These are phyloP conservation scores for Kuraishia ogatae DNA, from an alignment of 805 yeast species.

Conservation along the genomic window DNA sequence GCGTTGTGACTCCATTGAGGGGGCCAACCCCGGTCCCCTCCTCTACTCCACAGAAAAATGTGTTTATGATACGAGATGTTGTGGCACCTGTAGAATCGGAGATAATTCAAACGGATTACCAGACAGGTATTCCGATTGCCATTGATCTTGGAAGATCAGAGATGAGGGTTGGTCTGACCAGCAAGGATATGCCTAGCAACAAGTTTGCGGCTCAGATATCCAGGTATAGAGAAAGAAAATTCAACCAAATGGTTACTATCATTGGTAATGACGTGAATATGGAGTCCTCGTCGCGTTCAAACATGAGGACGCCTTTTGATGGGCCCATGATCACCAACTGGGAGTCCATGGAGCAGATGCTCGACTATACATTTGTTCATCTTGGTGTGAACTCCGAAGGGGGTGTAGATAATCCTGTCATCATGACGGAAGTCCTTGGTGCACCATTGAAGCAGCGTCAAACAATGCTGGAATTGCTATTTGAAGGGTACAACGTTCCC, in stretches of 20 bases:
- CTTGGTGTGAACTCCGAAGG: slow-evolving; percentile 52
- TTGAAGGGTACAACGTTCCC: slow-evolving; percentile 76
- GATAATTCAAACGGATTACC: slow-evolving; percentile 40
- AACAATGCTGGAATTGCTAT: slow-evolving; percentile 72
- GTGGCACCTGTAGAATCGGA: slow-evolving; percentile 29
- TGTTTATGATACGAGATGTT: slow-evolving; percentile 26
- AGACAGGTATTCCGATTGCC: slow-evolving; percentile 64
- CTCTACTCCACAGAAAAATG: slow-evolving; percentile 24
- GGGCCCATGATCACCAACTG: slow-evolving; percentile 84
- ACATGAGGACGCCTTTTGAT: slow-evolving; percentile 76
- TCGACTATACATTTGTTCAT: slow-evolving; percentile 80
- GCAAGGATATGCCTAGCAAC: slow-evolving; percentile 37
- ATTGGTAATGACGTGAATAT: slow-evolving; percentile 77
- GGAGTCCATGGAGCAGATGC: slow-evolving; percentile 77
- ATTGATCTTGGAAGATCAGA: slow-evolving; percentile 73
- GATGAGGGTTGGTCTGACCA: slow-evolving; percentile 52
- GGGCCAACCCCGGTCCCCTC: slow-evolving; percentile 1
- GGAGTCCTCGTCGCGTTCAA: slow-evolving; percentile 61
- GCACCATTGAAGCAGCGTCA: slow-evolving; percentile 62
- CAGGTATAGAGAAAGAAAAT: slow-evolving; percentile 69
- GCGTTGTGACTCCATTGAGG: neutral
- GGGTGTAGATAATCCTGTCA: slow-evolving; percentile 65
- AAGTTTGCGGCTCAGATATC: slow-evolving; percentile 64
- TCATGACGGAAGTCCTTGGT: slow-evolving; percentile 73
- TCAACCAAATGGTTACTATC: slow-evolving; percentile 51